Conservation (phyloP, 257 asterid genomes). For the Cruciata laevipes region DNA sequence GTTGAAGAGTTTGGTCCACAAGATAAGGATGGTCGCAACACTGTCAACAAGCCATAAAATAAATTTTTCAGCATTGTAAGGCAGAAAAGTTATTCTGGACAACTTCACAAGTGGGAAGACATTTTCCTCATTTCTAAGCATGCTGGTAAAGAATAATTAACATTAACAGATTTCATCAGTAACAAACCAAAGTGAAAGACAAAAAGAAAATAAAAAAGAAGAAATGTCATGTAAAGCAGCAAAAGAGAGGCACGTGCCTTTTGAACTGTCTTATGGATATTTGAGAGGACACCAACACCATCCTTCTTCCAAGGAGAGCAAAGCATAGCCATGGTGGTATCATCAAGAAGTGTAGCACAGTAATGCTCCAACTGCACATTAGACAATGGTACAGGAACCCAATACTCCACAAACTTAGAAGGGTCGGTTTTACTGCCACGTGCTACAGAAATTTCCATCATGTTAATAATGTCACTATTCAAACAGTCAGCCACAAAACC, state of each 20-base stretch:
- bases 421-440: constrained; percentile 29
- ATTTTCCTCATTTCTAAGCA: background rate
- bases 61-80: background rate
- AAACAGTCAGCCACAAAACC: constrained; percentile 46
- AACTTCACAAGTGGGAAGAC: background rate
- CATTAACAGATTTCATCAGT: background rate
- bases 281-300: constrained; percentile 54
- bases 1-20: constrained; percentile 45
- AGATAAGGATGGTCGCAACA: constrained; percentile 88
- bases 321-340: constrained; percentile 41
- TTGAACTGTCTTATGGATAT: constrained; percentile 52
- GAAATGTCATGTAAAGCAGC: constrained; percentile 15
- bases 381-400: constrained; percentile 82
- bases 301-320: constrained; percentile 50
- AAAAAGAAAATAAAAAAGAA: background rate
- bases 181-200: background rate
- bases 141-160: background rate
- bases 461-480: constrained; percentile 37
- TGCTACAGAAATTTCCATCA: constrained; percentile 38
- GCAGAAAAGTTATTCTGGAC: background rate
- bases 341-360: constrained; percentile 60
- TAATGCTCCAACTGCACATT: constrained; percentile 81
- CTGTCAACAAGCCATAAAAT: constrained; percentile 32
- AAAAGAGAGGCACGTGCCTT: constrained; percentile 51
- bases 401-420: constrained; percentile 69